Evolutionary conservation across 176 grass and related monocot species (phyloP).

Genomic region (Musa troglodytarum): DNA sequence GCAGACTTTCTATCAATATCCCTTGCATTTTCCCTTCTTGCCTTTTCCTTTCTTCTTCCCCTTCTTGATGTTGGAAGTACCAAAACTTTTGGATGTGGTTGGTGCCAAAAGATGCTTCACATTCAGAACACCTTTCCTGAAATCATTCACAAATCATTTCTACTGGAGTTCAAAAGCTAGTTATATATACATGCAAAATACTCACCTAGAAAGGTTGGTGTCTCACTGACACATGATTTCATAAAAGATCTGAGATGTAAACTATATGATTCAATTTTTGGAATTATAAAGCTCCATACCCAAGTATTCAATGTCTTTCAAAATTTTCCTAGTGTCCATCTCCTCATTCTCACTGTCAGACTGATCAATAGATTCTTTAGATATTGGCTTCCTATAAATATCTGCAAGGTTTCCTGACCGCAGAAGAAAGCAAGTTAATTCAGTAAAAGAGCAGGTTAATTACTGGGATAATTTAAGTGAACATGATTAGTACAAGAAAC

Average conservation of each 20-base stretch:
- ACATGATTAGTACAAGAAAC: neutral
- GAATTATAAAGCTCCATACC: conserved; percentile 34
- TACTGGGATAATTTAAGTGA: neutral
- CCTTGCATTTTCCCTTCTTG: conserved; percentile 49
- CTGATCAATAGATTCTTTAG: conserved; percentile 22
- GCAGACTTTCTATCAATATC: neutral
- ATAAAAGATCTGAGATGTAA: neutral
- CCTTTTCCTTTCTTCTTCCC: conserved; percentile 33
- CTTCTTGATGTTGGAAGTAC: conserved; percentile 33
- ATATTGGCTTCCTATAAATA: conserved; percentile 57
- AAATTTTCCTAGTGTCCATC: conserved; percentile 59
- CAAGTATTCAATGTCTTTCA: conserved; percentile 76
- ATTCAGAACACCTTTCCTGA: conserved; percentile 85
- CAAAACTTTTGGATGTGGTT: conserved; percentile 32
- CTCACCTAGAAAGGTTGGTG: neutral
- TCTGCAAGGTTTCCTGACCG: conserved; percentile 61
- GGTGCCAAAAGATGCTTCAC: conserved; percentile 70
- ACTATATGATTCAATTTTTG: neutral
- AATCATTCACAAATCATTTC: conserved; percentile 10
- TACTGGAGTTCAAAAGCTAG: neutral
- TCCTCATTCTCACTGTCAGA: conserved; percentile 59
- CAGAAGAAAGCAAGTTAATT: neutral
- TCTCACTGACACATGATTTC: neutral
- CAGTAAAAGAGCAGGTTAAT: neutral
- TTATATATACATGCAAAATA: neutral